phyloP scores from a whole-genome alignment of 1,284 basidiomycete species.

The Leccinum olivaceoglutinosum region DNA sequence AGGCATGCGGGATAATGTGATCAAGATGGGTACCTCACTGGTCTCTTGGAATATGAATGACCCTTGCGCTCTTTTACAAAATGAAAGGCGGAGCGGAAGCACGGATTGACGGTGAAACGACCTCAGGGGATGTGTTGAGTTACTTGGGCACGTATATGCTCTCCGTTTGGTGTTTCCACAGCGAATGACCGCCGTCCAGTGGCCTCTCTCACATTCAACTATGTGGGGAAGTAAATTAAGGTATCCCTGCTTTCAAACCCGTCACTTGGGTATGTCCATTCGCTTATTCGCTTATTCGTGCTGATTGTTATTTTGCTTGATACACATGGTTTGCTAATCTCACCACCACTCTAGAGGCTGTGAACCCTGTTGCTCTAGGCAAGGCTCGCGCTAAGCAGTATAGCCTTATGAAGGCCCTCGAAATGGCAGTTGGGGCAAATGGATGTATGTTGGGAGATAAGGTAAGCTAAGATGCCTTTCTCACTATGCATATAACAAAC shows the following conservation, averaged over 20 bases:
- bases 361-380: slow-evolving; percentile 81
- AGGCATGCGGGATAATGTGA: slow-evolving; percentile 11
- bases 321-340: background rate
- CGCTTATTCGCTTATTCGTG: background rate
- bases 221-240: slow-evolving; percentile 49
- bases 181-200: slow-evolving; percentile 32
- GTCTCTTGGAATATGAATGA: slow-evolving; percentile 53
- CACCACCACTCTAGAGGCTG: slow-evolving; percentile 54
- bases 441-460: slow-evolving; percentile 80
- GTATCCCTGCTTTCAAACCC: slow-evolving; percentile 84
- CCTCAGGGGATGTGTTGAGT: slow-evolving; percentile 81
- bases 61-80: slow-evolving; percentile 74
- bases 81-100: slow-evolving; percentile 76
- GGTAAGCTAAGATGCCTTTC: slow-evolving; percentile 9
- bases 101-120: slow-evolving; percentile 56
- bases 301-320: background rate
- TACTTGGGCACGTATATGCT: slow-evolving; percentile 55
- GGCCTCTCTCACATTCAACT: slow-evolving; percentile 55
- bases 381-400: slow-evolving; percentile 92
- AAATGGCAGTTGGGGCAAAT: slow-evolving; percentile 28
- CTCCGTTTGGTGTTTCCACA: background rate
- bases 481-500: background rate
- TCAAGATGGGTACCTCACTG: slow-evolving; percentile 45
- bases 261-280: slow-evolving; percentile 62
- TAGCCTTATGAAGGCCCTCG: slow-evolving; percentile 64